Percentiles rank a stretch among this genome's conserved stretches.
Conservation (phyloP, 768 basidiomycete species). For the Pleurotus cornucopiae region DNA sequence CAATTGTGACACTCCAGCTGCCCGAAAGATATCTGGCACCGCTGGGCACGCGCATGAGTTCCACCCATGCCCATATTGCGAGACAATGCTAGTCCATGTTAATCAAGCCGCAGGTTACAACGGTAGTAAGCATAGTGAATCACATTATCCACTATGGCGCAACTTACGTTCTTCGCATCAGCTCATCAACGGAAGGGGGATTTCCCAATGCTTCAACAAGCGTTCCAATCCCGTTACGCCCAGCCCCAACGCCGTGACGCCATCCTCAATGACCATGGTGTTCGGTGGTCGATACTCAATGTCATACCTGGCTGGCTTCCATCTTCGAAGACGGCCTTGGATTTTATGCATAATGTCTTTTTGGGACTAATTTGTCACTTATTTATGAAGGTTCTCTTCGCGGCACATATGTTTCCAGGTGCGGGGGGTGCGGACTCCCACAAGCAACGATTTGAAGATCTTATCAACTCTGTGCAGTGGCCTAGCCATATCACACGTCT, state of each 20-base stretch:
- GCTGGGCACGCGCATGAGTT: slow-evolving; percentile 21
- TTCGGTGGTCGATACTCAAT: slow-evolving; percentile 20
- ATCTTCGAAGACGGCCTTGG: slow-evolving; percentile 16
- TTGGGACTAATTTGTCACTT: slow-evolving; percentile 19
- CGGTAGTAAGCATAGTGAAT: not conserved
- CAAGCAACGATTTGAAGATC: slow-evolving; percentile 18
- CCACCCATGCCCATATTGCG: slow-evolving; percentile 23
- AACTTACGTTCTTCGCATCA: not conserved
- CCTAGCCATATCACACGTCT: slow-evolving; percentile 24
- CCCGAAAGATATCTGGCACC: slow-evolving; percentile 20
- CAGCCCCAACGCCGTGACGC: not conserved
- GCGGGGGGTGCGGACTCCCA: slow-evolving; percentile 16
- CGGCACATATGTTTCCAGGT: slow-evolving; percentile 20
- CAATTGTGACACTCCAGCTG: slow-evolving; percentile 23
- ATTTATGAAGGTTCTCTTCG: slow-evolving; percentile 18
- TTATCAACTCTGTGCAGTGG: slow-evolving; percentile 23
- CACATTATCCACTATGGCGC: not conserved
- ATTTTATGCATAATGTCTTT: slow-evolving; percentile 29
- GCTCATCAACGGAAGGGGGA: slow-evolving; percentile 13
- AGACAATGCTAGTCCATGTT: slow-evolving; percentile 15
- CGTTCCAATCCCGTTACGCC: slow-evolving; percentile 12
- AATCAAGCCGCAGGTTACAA: slow-evolving; percentile 13
- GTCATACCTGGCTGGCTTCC: slow-evolving; percentile 24
- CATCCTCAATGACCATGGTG: slow-evolving; percentile 19
- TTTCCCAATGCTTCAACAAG: slow-evolving; percentile 11